phyloP scores from a whole-genome alignment of 176 grass and related monocot genomes.

The Phoenix roebelenii region DNA sequence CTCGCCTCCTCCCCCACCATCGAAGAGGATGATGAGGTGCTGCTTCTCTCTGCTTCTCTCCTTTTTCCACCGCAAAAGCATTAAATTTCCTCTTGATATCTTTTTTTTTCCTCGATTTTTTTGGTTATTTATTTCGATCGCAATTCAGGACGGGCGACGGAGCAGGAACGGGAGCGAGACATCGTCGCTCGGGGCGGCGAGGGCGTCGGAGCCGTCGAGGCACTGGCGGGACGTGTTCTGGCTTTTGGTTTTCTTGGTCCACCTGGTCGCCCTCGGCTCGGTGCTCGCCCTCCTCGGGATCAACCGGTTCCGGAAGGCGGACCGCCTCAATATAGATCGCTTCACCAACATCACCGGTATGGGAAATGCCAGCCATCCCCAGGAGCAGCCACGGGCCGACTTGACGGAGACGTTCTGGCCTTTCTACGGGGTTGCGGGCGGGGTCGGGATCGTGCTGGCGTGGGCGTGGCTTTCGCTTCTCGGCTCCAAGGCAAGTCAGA shows the following conservation, averaged over 20 bases:
- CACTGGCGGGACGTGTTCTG: constrained; percentile 90
- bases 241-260: constrained; percentile 75
- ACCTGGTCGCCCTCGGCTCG: constrained; percentile 61
- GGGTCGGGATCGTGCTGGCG: constrained; percentile 38
- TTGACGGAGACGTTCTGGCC: constrained; percentile 94
- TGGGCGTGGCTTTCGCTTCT: constrained; percentile 62
- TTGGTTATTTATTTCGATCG: too few relatives aligned
- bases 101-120: not conserved
- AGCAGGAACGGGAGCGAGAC: constrained; percentile 22
- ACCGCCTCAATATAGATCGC: constrained; percentile 80
- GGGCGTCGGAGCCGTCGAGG: constrained; percentile 19
- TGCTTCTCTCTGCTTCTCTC: not conserved
- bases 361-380: not conserved
- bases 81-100: not conserved
- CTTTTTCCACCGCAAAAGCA: constrained; percentile 2
- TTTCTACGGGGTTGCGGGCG: constrained; percentile 78
- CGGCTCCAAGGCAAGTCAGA: constrained; percentile 30
- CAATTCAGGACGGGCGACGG: constrained; percentile 6
- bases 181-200: constrained; percentile 8
- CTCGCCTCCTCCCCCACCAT: constrained; percentile 8
- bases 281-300: constrained; percentile 55
- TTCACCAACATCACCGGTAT: constrained; percentile 47
- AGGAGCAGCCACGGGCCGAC: constrained; percentile 24
- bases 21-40: constrained; percentile 7
- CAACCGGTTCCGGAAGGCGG: constrained; percentile 62